phyloP scores from a whole-genome alignment of 2,329 filamentous ascomycete species.

The Aureobasidium zeae region DNA sequence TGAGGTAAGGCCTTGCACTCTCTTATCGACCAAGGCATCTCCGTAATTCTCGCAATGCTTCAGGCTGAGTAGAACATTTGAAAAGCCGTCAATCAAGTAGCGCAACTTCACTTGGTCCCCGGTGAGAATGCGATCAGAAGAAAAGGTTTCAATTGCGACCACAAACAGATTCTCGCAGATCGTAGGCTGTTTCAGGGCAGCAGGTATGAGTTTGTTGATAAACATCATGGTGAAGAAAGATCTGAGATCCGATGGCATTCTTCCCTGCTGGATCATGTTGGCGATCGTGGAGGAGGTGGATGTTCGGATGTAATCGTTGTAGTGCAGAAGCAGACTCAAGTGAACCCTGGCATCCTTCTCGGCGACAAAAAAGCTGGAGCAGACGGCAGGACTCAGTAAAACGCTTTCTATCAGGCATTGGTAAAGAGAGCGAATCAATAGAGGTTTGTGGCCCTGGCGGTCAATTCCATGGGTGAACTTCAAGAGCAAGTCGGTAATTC shows the following conservation, averaged over 20 bases:
- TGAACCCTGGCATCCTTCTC: slow-evolving; percentile 33
- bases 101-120: background rate
- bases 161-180: background rate
- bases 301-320: background rate
- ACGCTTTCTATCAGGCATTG: slow-evolving; percentile 15
- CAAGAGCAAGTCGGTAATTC: background rate
- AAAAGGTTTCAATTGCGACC: background rate
- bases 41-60: background rate
- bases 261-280: background rate
- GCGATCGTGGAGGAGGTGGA: background rate
- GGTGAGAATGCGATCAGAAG: background rate
- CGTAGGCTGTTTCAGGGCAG: slow-evolving; percentile 16
- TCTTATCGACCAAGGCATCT: background rate
- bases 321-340: slow-evolving; percentile 22
- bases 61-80: background rate
- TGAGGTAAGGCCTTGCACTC: slow-evolving; percentile 29
- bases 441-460: background rate
- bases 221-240: slow-evolving; percentile 21
- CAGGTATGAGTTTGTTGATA: slow-evolving; percentile 19
- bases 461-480: background rate
- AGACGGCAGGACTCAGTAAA: slow-evolving; percentile 24
- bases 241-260: slow-evolving; percentile 13
- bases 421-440: background rate
- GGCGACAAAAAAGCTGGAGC: slow-evolving; percentile 27
- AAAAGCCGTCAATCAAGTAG: background rate